Percentiles rank a stretch among this genome's conserved stretches.
Evolutionary conservation across 1,284 basidiomycete genomes (phyloP).

Genomic region (Leccinum pseudoinsigne): DNA sequence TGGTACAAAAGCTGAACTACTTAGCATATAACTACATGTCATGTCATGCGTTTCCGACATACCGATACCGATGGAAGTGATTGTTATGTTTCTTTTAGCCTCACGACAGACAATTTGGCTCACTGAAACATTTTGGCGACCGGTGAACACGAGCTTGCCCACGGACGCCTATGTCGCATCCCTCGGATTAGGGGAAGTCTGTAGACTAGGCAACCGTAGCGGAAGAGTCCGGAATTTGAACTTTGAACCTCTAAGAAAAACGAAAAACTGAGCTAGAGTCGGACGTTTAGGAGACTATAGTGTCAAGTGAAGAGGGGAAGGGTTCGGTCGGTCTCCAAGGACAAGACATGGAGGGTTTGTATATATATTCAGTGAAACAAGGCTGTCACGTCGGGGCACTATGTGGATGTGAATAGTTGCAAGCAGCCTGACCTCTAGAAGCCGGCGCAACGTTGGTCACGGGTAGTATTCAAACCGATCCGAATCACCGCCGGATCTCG

Average conservation of each 20-base stretch:
- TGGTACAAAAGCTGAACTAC: not conserved
- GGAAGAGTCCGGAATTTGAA: not conserved
- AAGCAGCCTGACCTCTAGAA: not conserved
- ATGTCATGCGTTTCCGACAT: not conserved
- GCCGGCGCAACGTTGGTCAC: not conserved
- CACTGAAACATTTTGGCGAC: not conserved
- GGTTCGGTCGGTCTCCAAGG: not conserved
- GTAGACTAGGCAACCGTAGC: not conserved
- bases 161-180: not conserved
- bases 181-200: not conserved
- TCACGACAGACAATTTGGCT: not conserved
- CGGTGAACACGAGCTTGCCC: not conserved
- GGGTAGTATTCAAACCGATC: not conserved
- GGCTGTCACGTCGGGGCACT: not conserved
- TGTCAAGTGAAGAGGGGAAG: not conserved
- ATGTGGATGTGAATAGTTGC: not conserved
- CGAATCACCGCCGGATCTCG: not conserved
- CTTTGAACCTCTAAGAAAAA: not conserved
- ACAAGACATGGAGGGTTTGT: not conserved
- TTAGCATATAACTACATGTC: not conserved
- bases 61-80: not conserved
- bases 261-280: not conserved
- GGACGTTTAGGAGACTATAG: not conserved
- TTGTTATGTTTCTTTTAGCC: not conserved
- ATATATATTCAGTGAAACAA: not conserved